A percentile compares a stretch with the other conserved stretches of the same genome.
phyloP scores from a whole-genome alignment of 179 eudicot species.

The Silene coronaria region DNA sequence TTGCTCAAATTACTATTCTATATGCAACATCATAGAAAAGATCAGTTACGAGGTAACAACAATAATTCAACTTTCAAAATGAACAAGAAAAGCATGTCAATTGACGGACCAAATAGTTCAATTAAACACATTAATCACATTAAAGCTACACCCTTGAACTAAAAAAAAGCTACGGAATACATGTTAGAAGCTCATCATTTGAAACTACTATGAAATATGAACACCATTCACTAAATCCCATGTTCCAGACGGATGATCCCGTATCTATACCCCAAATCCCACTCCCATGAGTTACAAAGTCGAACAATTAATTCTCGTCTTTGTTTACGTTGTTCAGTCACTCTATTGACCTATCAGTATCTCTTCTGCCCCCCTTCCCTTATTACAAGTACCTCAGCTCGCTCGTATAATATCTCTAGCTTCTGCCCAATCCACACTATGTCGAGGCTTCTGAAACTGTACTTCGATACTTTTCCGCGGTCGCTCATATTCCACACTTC shows the following conservation, averaged over 20 bases:
- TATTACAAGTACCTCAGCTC: constrained; percentile 23
- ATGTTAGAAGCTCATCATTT: constrained; percentile 24
- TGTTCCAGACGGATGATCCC: constrained; percentile 8
- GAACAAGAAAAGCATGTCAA: background rate
- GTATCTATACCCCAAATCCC: constrained; percentile 14
- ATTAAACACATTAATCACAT: constrained; percentile 12
- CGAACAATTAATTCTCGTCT: constrained; percentile 4
- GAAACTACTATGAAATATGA: constrained; percentile 17
- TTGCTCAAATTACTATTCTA: background rate
- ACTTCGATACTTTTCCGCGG: constrained; percentile 61
- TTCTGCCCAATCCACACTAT: constrained; percentile 77
- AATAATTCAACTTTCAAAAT: background rate
- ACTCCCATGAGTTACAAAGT: constrained; percentile 19
- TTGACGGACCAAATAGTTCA: background rate
- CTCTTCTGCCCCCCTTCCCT: background rate
- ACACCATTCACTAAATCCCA: constrained; percentile 3
- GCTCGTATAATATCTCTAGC: constrained; percentile 51
- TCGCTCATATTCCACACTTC: constrained; percentile 80
- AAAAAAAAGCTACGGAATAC: constrained; percentile 6
- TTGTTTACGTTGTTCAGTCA: constrained; percentile 16
- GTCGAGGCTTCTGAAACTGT: constrained; percentile 64
- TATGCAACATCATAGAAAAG: background rate
- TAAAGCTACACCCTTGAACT: constrained; percentile 9
- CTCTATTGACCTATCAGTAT: constrained; percentile 15
- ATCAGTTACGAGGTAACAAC: background rate